phyloP scores from a whole-genome alignment of 495 filamentous ascomycete genomes.

The Penicillium robsamsonii region DNA sequence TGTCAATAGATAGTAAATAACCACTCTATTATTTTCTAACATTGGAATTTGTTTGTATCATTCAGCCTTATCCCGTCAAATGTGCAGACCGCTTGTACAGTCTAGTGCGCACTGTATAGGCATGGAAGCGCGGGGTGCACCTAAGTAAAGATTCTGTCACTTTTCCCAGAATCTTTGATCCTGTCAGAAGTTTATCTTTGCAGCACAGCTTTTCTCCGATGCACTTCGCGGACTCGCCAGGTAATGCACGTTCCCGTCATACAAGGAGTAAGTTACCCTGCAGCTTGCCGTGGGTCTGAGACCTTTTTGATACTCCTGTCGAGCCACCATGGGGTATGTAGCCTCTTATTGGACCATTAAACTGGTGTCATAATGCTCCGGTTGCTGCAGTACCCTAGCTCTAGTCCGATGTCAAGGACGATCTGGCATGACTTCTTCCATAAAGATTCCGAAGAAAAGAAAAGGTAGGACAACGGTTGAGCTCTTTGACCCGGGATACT shows the following conservation, averaged over 20 bases:
- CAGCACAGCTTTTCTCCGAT: slow-evolving; percentile 11
- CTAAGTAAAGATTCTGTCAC: not conserved
- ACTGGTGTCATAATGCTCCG: slow-evolving; percentile 26
- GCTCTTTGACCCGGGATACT: slow-evolving; percentile 1
- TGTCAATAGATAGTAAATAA: not conserved
- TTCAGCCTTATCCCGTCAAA: not conserved
- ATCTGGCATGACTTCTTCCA: slow-evolving; percentile 13
- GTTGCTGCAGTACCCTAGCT: slow-evolving; percentile 21
- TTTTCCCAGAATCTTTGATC: slow-evolving; percentile 14
- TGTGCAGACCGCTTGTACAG: not conserved
- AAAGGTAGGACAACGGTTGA: slow-evolving; percentile 6
- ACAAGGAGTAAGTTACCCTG: slow-evolving; percentile 34
- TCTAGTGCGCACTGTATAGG: not conserved
- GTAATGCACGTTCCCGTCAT: slow-evolving; percentile 30
- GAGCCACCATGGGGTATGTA: slow-evolving; percentile 19
- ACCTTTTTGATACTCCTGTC: slow-evolving; percentile 34
- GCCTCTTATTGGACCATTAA: slow-evolving; percentile 21
- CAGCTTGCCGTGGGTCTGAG: slow-evolving; percentile 40
- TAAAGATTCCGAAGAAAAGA: not conserved
- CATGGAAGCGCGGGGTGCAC: not conserved
- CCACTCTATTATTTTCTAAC: not conserved
- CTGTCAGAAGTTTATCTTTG: slow-evolving; percentile 28
- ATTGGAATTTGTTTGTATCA: not conserved
- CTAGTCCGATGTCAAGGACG: slow-evolving; percentile 20
- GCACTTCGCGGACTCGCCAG: slow-evolving; percentile 22